phyloP scores from a whole-genome alignment of 495 filamentous ascomycete genomes.

The Penicillium alfredii region DNA sequence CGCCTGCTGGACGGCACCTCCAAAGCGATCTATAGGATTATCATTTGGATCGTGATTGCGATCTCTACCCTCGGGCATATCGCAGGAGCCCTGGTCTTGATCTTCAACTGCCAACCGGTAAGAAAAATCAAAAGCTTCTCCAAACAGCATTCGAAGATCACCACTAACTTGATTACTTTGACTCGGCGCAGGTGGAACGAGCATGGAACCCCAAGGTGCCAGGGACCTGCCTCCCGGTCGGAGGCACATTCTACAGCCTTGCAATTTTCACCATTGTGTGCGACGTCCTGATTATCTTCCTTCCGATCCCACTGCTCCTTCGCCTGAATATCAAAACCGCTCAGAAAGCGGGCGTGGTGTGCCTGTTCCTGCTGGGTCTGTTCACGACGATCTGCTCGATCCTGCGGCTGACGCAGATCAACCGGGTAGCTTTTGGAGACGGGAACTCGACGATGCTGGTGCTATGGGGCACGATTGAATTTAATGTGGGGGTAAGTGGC shows the following conservation, averaged over 20 bases:
- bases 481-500: constrained; percentile 47
- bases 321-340: constrained; percentile 43
- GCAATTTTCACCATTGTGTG: constrained; percentile 48
- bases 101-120: constrained; percentile 51
- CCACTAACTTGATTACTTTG: too few relatives aligned
- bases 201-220: constrained; percentile 38
- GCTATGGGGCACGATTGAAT: constrained; percentile 53
- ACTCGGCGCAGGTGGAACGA: constrained; percentile 33
- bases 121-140: background rate
- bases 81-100: constrained; percentile 43
- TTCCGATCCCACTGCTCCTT: constrained; percentile 50
- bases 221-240: constrained; percentile 46
- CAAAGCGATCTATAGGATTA: constrained; percentile 38
- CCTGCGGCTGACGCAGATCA: constrained; percentile 49
- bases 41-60: constrained; percentile 44
- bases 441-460: constrained; percentile 55
- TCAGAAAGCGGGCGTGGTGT: constrained; percentile 49
- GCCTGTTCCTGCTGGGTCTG: constrained; percentile 51
- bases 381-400: constrained; percentile 55
- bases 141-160: too few relatives aligned
- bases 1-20: constrained; percentile 45
- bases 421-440: constrained; percentile 43
- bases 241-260: constrained; percentile 47
- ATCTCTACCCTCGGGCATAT: constrained; percentile 42
- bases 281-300: constrained; percentile 47